A percentile compares a stretch with the other conserved stretches of the same genome.
Conservation (phyloP, 2,329 filamentous ascomycete genomes). For the Arthroderma uncinatum region DNA sequence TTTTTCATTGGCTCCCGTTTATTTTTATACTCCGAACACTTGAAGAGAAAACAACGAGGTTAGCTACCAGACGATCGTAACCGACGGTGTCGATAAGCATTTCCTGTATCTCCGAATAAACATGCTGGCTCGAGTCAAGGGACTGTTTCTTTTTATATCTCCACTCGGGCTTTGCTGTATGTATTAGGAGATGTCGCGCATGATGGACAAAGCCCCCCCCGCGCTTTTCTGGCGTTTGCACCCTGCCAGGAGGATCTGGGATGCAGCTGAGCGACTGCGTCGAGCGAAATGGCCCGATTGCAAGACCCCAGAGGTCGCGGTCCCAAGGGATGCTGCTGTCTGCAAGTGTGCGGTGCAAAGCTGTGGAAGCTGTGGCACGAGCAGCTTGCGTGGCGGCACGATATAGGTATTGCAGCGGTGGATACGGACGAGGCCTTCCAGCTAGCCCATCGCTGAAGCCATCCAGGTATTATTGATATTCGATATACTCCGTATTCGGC, state of each 20-base stretch:
- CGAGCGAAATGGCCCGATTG: conserved; percentile 1
- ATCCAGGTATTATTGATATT: not conserved
- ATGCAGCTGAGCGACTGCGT: not conserved
- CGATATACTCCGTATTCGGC: not conserved
- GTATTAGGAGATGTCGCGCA: not conserved
- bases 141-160: not conserved
- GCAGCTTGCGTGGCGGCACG: not conserved
- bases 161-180: not conserved
- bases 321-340: not conserved
- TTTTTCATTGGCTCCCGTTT: not conserved
- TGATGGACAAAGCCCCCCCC: not conserved
- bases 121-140: not conserved
- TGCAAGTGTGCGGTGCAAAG: too few species aligned
- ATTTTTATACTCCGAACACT: not conserved
- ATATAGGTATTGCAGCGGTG: not conserved
- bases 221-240: not conserved
- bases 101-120: not conserved
- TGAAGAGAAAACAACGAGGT: not conserved
- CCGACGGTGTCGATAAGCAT: not conserved
- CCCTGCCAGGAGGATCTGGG: not conserved
- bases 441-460: not conserved
- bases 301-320: not conserved
- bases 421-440: not conserved
- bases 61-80: not conserved
- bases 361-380: too few species aligned